Evolutionary conservation across 2,329 filamentous ascomycete genomes (phyloP), one percentile per base, ranked within the genome.

Genomic region (Camillea tinctor): DNA sequence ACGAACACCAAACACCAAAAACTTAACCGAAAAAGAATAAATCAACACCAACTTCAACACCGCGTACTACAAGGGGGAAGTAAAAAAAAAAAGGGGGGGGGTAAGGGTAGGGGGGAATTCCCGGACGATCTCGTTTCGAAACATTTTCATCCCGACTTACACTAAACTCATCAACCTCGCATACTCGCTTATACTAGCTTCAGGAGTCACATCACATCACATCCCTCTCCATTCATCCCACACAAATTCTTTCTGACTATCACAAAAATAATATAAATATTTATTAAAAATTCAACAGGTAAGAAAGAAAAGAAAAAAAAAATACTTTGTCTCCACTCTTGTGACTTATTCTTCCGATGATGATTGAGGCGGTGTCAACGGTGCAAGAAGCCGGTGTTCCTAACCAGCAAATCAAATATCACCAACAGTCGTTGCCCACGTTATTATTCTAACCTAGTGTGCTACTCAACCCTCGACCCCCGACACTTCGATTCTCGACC

Each of bases 71-170:
- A n/a, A n/a, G n/a, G n/a, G n/a, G n/a, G n/a, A n/a, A n/a, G n/a
- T n/a, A n/a, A n/a, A n/a, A n/a, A n/a, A n/a, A n/a, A n/a, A 48
- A 36, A 3, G 22, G 26, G 26, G 24, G 8, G 24, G 24, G 24
- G 24, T 4, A 26, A 8, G 24, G 24, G 24, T 4, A 8, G 8
- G 19, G 19, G 5, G 22, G 19, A 55, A 24, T 22, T 50, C 54
- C 54, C 54, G 23, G 54, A n/a, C 54, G 54, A 55, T 50, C 44
- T 17, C 26, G 54, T 55, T 55, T 55, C 44, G 54, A 55, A 55
- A 55, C 54, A 55, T 30, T 30, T 50, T 13, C 19, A n/a, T 24
- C 36, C 36, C 36, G 36, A 44, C n/a, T n/a, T n/a, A n/a, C n/a
- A n/a, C 36, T 44, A 44, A n/a, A 44, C 36, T 44, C 36, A n/a